These are phyloP conservation scores for Solanum medicagineum DNA, from an alignment of 257 asterid species.

Conservation along the genomic window DNA sequence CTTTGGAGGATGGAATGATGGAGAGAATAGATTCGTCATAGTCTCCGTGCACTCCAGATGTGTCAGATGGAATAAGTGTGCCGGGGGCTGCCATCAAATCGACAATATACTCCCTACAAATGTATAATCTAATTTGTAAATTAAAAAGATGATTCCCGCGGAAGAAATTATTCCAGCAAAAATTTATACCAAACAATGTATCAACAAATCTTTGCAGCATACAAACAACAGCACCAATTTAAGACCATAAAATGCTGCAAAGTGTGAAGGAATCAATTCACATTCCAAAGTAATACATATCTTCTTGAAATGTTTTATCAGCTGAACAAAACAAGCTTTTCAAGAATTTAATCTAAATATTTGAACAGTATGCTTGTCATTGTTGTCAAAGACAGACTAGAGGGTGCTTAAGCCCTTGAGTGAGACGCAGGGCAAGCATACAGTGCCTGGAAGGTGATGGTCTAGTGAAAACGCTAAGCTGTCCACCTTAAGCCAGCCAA, in stretches of 20 bases:
- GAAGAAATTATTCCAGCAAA: neutral
- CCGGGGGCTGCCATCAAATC: slow-evolving; percentile 99
- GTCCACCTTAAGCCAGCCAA: neutral
- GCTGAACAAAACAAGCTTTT: neutral
- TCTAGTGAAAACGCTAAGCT: neutral
- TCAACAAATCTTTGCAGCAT: slow-evolving; percentile 1
- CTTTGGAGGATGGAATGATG: slow-evolving; percentile 9
- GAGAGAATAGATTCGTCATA: slow-evolving; percentile 20
- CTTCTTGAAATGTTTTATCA: neutral
- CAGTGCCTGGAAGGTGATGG: neutral
- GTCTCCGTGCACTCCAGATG: slow-evolving; percentile 37
- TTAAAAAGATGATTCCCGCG: neutral
- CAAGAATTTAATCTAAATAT: neutral
- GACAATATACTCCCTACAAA: slow-evolving; percentile 86
- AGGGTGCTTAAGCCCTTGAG: neutral
- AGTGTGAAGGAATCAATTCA: neutral
- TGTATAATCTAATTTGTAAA: neutral
- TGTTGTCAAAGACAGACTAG: neutral
- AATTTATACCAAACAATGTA: neutral
- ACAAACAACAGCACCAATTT: neutral
- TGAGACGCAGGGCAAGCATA: neutral
- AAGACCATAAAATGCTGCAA: neutral
- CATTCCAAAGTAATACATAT: neutral
- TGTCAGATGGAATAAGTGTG: slow-evolving; percentile 87
- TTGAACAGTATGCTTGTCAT: neutral